These are phyloP conservation scores for Rhizopogon vesiculosus DNA, from an alignment of 768 basidiomycete species.

Conservation along the genomic window DNA sequence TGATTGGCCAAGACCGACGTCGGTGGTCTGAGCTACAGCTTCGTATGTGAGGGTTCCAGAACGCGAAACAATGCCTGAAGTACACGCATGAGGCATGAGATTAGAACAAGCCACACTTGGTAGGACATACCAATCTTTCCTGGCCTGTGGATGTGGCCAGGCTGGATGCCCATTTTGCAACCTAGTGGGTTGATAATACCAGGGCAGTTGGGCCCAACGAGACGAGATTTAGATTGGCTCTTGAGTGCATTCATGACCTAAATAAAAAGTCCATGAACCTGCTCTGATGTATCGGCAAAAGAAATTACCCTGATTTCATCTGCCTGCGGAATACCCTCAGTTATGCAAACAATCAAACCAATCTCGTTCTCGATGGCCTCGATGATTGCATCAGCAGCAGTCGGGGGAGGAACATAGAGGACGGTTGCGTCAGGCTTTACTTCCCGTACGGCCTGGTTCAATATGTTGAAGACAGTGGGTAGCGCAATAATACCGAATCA, in stretches of 20 bases:
- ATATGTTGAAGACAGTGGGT: neutral
- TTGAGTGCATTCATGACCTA: conserved; percentile 93
- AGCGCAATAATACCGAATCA: neutral
- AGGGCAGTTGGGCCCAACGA: conserved; percentile 98
- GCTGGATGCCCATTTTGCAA: conserved; percentile 99
- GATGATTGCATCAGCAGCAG: conserved; percentile 94
- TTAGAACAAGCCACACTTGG: neutral
- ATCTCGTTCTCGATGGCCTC: conserved; percentile 99
- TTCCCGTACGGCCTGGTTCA: conserved; percentile 74
- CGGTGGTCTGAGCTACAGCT: conserved; percentile 96
- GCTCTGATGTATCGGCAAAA: neutral
- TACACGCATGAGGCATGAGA: neutral
- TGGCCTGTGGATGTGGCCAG: conserved; percentile 95
- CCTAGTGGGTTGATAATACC: conserved; percentile 96
- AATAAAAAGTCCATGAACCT: neutral
- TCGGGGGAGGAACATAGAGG: conserved; percentile 96
- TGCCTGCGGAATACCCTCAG: conserved; percentile 96
- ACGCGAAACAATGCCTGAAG: conserved; percentile 84
- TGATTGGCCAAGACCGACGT: conserved; percentile 93
- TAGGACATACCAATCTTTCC: conserved; percentile 80
- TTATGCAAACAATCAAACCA: conserved; percentile 95
- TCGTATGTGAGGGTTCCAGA: conserved; percentile 98
- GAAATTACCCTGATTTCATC: conserved; percentile 84
- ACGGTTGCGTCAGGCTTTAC: conserved; percentile 90
- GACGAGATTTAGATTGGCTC: conserved; percentile 88